phyloP scores from a whole-genome alignment of 2,329 filamentous ascomycete species.

The Malbranchea zuffiana region DNA sequence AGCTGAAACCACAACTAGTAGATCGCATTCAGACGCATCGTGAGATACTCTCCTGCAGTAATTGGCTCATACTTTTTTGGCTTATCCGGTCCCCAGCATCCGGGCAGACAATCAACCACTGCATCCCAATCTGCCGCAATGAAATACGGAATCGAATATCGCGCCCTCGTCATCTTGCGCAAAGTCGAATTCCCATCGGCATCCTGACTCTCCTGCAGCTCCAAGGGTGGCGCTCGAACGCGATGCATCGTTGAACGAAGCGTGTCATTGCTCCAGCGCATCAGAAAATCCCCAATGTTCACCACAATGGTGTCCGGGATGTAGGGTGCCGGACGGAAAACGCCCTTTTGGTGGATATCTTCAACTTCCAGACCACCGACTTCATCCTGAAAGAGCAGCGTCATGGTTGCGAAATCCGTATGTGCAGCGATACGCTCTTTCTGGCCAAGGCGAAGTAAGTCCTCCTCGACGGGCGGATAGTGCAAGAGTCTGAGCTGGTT shows the following conservation, averaged over 20 bases:
- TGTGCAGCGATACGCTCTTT: slow-evolving; percentile 43
- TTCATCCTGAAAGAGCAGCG: slow-evolving; percentile 45
- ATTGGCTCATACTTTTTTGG: slow-evolving; percentile 44
- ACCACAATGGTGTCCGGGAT: slow-evolving; percentile 36
- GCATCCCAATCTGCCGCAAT: slow-evolving; percentile 41
- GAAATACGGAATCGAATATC: slow-evolving; percentile 54
- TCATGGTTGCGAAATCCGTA: slow-evolving; percentile 45
- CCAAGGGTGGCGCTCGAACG: slow-evolving; percentile 37
- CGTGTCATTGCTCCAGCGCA: slow-evolving; percentile 42
- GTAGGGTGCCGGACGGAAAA: slow-evolving; percentile 33
- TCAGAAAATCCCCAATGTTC: slow-evolving; percentile 42
- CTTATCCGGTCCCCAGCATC: slow-evolving; percentile 34
- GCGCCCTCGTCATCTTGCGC: slow-evolving; percentile 37
- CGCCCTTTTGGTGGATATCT: slow-evolving; percentile 28
- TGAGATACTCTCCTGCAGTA: slow-evolving; percentile 30
- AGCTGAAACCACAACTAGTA: background rate
- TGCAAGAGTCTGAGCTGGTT: slow-evolving; percentile 53
- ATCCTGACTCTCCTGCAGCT: slow-evolving; percentile 29
- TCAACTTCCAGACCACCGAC: slow-evolving; percentile 43
- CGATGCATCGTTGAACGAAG: slow-evolving; percentile 46
- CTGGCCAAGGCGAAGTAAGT: slow-evolving; percentile 33
- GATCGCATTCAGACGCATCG: slow-evolving; percentile 20
- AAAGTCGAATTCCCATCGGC: slow-evolving; percentile 10
- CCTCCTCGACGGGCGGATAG: slow-evolving; percentile 42
- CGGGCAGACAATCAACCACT: slow-evolving; percentile 43